Percentiles rank a stretch among this genome's conserved stretches.
phyloP scores from a whole-genome alignment of 192 early-diverging fungal genomes.

The Coemansia sp. region DNA sequence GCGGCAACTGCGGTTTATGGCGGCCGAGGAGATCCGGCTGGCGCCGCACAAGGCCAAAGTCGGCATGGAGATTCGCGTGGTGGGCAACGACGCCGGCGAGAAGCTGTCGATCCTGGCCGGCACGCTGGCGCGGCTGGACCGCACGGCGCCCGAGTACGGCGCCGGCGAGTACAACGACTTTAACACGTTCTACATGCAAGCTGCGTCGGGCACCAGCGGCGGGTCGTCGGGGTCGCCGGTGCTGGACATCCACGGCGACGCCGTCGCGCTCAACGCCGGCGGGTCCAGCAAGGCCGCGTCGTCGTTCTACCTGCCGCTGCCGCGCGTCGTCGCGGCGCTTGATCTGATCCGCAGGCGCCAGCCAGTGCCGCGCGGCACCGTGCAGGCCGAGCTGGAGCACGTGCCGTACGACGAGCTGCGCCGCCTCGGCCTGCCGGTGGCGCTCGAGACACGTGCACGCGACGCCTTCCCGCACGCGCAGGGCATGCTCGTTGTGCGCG shows the following conservation, averaged over 20 bases:
- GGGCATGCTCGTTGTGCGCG: conserved; percentile 67
- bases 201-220: conserved; percentile 72
- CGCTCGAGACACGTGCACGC: conserved; percentile 63
- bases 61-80: conserved; percentile 75
- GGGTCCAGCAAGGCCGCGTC: conserved; percentile 71
- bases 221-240: conserved; percentile 79
- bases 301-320: conserved; percentile 73
- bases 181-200: conserved; percentile 83
- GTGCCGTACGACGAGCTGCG: conserved; percentile 73
- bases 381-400: conserved; percentile 75
- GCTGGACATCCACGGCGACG: conserved; percentile 76
- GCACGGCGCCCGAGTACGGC: conserved; percentile 73
- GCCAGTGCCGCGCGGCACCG: conserved; percentile 67
- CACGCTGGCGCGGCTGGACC: conserved; percentile 69
- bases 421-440: conserved; percentile 63
- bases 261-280: conserved; percentile 67
- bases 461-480: conserved; percentile 64
- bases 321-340: conserved; percentile 66
- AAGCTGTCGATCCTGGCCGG: conserved; percentile 77
- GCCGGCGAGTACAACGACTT: conserved; percentile 75
- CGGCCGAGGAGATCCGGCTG: conserved; percentile 47
- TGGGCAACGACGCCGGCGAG: conserved; percentile 79
- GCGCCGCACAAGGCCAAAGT: conserved; percentile 71
- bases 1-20: conserved; percentile 48
- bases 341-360: conserved; percentile 55